A percentile compares a stretch with the other conserved stretches of the same genome.
Evolutionary conservation across 331 rosid genomes (phyloP).

Genomic region (Cydonia oblonga): DNA sequence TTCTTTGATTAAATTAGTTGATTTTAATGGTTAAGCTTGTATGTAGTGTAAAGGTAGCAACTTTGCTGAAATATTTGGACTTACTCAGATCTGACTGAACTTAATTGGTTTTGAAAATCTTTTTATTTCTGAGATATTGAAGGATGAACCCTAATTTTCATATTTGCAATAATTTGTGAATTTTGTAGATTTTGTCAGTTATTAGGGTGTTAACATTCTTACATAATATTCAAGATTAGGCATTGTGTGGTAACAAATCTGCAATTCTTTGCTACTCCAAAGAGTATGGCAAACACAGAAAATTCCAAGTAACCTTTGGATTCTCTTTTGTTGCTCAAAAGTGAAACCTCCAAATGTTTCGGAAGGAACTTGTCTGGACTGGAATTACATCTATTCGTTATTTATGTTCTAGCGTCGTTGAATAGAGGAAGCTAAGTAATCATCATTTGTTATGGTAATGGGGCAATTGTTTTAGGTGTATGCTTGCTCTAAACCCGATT

Average conservation of each 20-base stretch:
- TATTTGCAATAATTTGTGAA: background rate
- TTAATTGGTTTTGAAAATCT: background rate
- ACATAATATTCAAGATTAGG: background rate
- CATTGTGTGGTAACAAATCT: background rate
- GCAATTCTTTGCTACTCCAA: background rate
- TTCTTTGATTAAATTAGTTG: background rate
- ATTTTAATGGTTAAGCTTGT: background rate
- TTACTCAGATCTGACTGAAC: slow-evolving; percentile 13
- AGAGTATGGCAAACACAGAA: background rate
- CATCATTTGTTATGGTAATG: no score
- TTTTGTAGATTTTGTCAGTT: background rate
- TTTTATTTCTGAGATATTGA: background rate
- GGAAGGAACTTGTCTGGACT: background rate
- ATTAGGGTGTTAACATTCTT: background rate
- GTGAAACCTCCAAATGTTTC: background rate
- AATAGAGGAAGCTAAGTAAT: background rate
- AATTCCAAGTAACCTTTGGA: background rate
- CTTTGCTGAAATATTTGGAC: background rate
- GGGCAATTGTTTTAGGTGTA: background rate
- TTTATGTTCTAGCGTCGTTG: background rate
- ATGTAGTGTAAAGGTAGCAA: background rate
- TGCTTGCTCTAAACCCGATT: background rate
- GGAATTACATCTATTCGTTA: background rate
- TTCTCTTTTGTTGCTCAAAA: slow-evolving; percentile 3
- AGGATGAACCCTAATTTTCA: background rate